phyloP scores from a whole-genome alignment of 306 rosid species.

The Sphenostylis stenocarpa region DNA sequence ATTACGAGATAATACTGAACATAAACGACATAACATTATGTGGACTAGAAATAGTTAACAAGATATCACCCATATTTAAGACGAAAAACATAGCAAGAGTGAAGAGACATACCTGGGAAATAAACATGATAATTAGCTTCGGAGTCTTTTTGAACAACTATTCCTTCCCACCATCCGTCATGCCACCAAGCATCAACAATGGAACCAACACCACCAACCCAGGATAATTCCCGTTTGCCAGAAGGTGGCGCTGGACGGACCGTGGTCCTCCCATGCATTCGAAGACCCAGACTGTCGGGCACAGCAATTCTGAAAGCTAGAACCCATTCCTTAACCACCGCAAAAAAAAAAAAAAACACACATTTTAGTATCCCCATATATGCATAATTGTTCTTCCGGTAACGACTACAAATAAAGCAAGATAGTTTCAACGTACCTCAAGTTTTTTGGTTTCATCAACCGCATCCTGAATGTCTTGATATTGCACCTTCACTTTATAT shows the following conservation, averaged over 20 bases:
- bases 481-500: slow-evolving; percentile 79
- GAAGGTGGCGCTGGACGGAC: slow-evolving; percentile 56
- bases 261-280: slow-evolving; percentile 48
- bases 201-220: slow-evolving; percentile 52
- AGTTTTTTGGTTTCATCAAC: slow-evolving; percentile 68
- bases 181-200: slow-evolving; percentile 86
- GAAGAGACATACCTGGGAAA: slow-evolving; percentile 66
- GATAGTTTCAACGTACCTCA: slow-evolving; percentile 52
- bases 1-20: not conserved
- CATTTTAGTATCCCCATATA: not conserved
- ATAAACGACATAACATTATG: not conserved
- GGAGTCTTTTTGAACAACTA: slow-evolving; percentile 52
- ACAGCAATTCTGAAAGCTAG: slow-evolving; percentile 61
- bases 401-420: not conserved
- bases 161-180: slow-evolving; percentile 99
- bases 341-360: not conserved
- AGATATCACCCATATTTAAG: not conserved
- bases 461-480: slow-evolving; percentile 75
- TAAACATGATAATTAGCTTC: slow-evolving; percentile 55
- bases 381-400: not conserved
- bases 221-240: slow-evolving; percentile 35
- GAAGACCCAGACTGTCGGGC: slow-evolving; percentile 56
- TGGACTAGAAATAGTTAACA: not conserved
- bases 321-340: slow-evolving; percentile 81
- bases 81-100: not conserved